phyloP scores from a whole-genome alignment of 108 stramenopile species.

The Cyclotella sp. region DNA sequence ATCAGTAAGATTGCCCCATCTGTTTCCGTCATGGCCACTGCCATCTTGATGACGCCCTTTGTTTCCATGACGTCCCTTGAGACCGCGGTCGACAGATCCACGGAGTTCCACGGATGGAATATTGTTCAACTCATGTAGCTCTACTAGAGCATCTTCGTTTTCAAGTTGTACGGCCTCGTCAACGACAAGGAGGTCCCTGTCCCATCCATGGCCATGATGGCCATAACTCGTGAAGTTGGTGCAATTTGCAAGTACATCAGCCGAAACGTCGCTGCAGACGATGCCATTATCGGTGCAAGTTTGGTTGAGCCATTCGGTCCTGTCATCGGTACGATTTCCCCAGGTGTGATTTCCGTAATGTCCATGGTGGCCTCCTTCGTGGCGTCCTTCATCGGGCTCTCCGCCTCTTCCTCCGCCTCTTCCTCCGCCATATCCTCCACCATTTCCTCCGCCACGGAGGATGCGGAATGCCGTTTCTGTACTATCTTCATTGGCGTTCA shows the following conservation, averaged over 20 bases:
- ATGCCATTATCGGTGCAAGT: conserved; percentile 9
- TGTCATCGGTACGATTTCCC: not conserved
- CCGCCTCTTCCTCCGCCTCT: not conserved
- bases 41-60: not conserved
- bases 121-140: too few relatives aligned
- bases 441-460: not conserved
- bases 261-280: not conserved
- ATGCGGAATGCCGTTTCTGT: not conserved
- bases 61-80: not conserved
- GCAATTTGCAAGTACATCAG: not conserved
- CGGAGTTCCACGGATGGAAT: not conserved
- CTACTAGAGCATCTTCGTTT: not conserved
- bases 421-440: not conserved
- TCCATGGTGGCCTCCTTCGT: not conserved
- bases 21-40: not conserved
- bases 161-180: not conserved
- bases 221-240: not conserved
- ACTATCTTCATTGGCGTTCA: conserved; percentile 1
- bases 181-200: not conserved
- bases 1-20: conserved; percentile 11
- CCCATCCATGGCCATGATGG: not conserved
- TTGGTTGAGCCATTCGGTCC: conserved; percentile 8
- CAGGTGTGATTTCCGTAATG: too few relatives aligned
- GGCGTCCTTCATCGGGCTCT: too few relatives aligned
- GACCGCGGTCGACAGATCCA: conserved; percentile 3